These are phyloP conservation scores for Meyerozyma athensensis DNA, from an alignment of 1,139 yeast genomes.

Conservation along the genomic window DNA sequence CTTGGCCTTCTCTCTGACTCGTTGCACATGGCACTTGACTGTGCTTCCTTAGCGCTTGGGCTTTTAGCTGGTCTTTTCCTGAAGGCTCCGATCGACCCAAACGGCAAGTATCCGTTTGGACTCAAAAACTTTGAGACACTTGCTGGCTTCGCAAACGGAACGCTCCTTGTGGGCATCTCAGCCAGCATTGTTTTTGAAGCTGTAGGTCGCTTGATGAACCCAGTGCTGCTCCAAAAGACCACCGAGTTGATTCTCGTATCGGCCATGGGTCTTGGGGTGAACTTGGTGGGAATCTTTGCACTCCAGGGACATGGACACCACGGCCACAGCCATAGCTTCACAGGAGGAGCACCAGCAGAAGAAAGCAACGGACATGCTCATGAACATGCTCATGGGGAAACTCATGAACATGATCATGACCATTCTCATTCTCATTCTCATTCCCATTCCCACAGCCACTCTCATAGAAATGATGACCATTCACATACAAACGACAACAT, in stretches of 20 bases:
- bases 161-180: constrained; percentile 79
- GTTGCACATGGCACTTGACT: constrained; percentile 92
- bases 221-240: constrained; percentile 73
- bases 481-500: constrained; percentile 64
- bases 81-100: constrained; percentile 45
- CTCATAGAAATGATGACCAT: constrained; percentile 9
- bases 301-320: constrained; percentile 45
- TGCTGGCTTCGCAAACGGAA: constrained; percentile 94
- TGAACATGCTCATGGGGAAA: constrained; percentile 10
- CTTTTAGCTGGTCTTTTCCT: constrained; percentile 72
- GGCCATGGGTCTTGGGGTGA: constrained; percentile 76
- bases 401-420: constrained; percentile 20
- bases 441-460: constrained; percentile 11
- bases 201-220: constrained; percentile 69
- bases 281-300: constrained; percentile 88
- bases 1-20: constrained; percentile 89
- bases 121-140: constrained; percentile 79
- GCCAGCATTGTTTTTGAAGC: constrained; percentile 88
- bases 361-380: constrained; percentile 17
- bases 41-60: constrained; percentile 86
- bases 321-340: constrained; percentile 32
- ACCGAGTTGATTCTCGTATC: constrained; percentile 86
- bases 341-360: too few relatives aligned
- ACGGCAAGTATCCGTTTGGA: constrained; percentile 80
- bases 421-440: constrained; percentile 9